Evolutionary conservation across 192 early-diverging fungal species (phyloP), one percentile per base, ranked within the genome.

Genomic region (Anaeromyces robustus): DNA sequence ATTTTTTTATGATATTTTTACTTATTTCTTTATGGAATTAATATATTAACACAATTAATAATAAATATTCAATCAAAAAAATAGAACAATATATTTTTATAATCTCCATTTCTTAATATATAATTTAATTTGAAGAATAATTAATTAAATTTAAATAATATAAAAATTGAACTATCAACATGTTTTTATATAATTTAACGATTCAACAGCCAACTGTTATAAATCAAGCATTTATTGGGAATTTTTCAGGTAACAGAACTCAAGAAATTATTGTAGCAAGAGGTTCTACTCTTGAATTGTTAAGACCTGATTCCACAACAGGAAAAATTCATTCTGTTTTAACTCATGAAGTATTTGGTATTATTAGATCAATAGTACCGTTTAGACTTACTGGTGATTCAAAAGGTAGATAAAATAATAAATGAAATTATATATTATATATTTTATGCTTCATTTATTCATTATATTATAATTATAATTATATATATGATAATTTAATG

Each of bases 101-200:
- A n/a, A n/a, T n/a, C n/a, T n/a, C n/a, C n/a, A n/a, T n/a, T n/a
- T n/a, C n/a, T n/a, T n/a, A n/a, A n/a, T n/a, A n/a, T n/a, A n/a
- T n/a, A n/a, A n/a, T n/a, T n/a, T n/a, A n/a, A n/a, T n/a, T n/a
- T n/a, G n/a, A n/a, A n/a, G n/a, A n/a, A n/a, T n/a, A n/a, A n/a
- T n/a, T n/a, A n/a, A n/a, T n/a, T n/a, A n/a, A n/a, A n/a, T n/a
- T n/a, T n/a, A n/a, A 41, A 41, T 12, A 41, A 41, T 14, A 14
- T 1, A 14, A 41, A 14, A 14, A 41, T 41, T 41, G 13, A 14
- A 16, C 1, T 14, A 16, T 14, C 4, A 52, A 22, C 2, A 93
- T 93, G 92, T 90, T 88, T 82, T 88, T 99, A 32, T 97, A 98
- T 85, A 95, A 97, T 84, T 84, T 97, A 79, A 94, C 96, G 79